phyloP scores from a whole-genome alignment of 208 protist genomes.

The Tritrichomonas foetus region DNA sequence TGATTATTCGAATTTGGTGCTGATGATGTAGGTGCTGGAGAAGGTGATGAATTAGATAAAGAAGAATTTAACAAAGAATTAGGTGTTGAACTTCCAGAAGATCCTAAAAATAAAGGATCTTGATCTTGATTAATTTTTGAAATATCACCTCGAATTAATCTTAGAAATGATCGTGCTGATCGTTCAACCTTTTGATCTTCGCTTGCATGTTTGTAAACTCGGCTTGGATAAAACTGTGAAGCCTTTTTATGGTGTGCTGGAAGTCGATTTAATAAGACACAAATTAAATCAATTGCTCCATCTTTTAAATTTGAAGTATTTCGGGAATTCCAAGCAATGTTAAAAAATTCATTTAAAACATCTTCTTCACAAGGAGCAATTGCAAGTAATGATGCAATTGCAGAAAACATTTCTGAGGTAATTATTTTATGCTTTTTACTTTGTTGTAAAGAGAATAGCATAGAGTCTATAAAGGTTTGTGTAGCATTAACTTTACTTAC shows the following conservation, averaged over 20 bases:
- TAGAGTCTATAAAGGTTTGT: background rate
- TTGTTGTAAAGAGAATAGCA: background rate
- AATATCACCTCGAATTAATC: background rate
- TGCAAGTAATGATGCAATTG: background rate
- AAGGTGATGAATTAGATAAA: too few species aligned
- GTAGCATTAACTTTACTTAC: background rate
- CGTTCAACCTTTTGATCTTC: background rate
- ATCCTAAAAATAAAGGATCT: background rate
- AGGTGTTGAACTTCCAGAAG: too few species aligned
- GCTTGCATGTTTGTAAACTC: slow-evolving; percentile 8
- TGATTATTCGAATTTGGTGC: too few species aligned
- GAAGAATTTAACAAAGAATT: too few species aligned
- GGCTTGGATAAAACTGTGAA: background rate
- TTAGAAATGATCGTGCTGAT: background rate
- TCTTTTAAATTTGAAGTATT: background rate
- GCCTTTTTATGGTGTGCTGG: background rate
- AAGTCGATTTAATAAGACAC: background rate
- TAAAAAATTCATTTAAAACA: background rate
- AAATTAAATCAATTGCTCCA: background rate
- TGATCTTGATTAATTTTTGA: background rate
- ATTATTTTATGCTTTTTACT: background rate
- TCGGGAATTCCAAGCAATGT: background rate
- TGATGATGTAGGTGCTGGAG: too few species aligned
- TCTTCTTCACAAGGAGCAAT: background rate
- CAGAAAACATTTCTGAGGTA: background rate